Conservation (phyloP, 1,284 basidiomycete genomes). For the Xerocomus amazonicus region DNA sequence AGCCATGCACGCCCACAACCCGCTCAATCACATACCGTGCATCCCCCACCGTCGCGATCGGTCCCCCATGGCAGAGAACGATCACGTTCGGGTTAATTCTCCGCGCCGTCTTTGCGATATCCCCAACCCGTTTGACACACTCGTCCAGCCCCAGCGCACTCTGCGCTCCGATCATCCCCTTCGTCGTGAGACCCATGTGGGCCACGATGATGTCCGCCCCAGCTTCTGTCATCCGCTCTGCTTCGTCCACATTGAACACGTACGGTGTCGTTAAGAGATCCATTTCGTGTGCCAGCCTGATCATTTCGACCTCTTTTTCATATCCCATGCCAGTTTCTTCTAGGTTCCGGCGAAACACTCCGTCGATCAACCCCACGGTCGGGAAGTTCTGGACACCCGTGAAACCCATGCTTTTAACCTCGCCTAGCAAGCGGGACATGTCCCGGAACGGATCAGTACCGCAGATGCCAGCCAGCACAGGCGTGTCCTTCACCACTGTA, state of each 20-base stretch:
- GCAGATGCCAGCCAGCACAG: constrained; percentile 29
- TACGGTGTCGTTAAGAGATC: constrained; percentile 30
- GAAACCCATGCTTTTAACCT: constrained; percentile 29
- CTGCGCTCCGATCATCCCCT: constrained; percentile 26
- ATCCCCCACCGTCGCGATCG: constrained; percentile 26
- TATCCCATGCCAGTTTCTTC: constrained; percentile 34
- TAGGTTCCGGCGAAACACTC: constrained; percentile 30
- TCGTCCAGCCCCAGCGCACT: constrained; percentile 25
- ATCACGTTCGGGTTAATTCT: constrained; percentile 20
- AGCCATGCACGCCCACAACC: constrained; percentile 24
- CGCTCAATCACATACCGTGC: constrained; percentile 24
- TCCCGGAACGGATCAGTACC: constrained; percentile 31
- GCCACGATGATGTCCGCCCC: constrained; percentile 32
- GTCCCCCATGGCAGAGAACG: constrained; percentile 29
- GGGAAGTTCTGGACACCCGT: constrained; percentile 32
- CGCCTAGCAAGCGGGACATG: constrained; percentile 22
- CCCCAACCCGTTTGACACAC: constrained; percentile 21
- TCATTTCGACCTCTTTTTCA: constrained; percentile 33
- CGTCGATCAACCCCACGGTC: constrained; percentile 31
- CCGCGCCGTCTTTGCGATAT: constrained; percentile 19
- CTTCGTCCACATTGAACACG: constrained; percentile 28
- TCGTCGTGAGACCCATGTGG: constrained; percentile 33
- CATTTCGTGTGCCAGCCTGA: constrained; percentile 24
- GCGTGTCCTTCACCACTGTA: constrained; percentile 28
- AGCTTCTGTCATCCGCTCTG: constrained; percentile 24